These are phyloP conservation scores for Fusarium sororula DNA, from an alignment of 2,329 filamentous ascomycete genomes.

Conservation along the genomic window DNA sequence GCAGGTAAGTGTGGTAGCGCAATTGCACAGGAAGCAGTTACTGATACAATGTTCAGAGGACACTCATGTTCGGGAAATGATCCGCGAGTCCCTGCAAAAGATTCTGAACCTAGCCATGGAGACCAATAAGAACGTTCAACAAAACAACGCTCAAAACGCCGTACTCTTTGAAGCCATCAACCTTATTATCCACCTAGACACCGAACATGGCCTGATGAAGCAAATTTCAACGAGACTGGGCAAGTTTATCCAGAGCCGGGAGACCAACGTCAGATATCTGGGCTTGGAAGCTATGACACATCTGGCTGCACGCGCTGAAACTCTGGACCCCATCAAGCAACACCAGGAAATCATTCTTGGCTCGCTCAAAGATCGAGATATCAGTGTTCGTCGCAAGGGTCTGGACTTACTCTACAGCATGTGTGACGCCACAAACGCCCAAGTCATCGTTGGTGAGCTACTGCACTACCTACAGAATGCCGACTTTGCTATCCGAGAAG, in stretches of 20 bases:
- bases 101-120: slow-evolving; percentile 93
- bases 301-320: slow-evolving; percentile 91
- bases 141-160: slow-evolving; percentile 98
- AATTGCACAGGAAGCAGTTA: not conserved
- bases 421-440: slow-evolving; percentile 96
- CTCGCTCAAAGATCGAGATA: slow-evolving; percentile 93
- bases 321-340: slow-evolving; percentile 95
- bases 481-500: slow-evolving; percentile 96
- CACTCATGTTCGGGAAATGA: slow-evolving; percentile 88
- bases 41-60: slow-evolving; percentile 70
- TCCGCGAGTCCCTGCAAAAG: slow-evolving; percentile 88
- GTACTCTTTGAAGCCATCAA: slow-evolving; percentile 99
- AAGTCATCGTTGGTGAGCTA: slow-evolving; percentile 91
- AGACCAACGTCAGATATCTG: slow-evolving; percentile 97
- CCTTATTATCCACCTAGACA: slow-evolving; percentile 96
- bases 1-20: slow-evolving; percentile 69
- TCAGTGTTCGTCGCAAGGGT: slow-evolving; percentile 95
- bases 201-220: slow-evolving; percentile 92
- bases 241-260: slow-evolving; percentile 94
- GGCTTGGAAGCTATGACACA: slow-evolving; percentile 98
- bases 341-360: slow-evolving; percentile 96
- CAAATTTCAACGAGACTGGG: slow-evolving; percentile 92
- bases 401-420: slow-evolving; percentile 98
- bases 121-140: slow-evolving; percentile 96
- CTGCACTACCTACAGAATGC: slow-evolving; percentile 94